phyloP scores from a whole-genome alignment of 2,329 filamentous ascomycete species.

The Coniochaeta prunicola region DNA sequence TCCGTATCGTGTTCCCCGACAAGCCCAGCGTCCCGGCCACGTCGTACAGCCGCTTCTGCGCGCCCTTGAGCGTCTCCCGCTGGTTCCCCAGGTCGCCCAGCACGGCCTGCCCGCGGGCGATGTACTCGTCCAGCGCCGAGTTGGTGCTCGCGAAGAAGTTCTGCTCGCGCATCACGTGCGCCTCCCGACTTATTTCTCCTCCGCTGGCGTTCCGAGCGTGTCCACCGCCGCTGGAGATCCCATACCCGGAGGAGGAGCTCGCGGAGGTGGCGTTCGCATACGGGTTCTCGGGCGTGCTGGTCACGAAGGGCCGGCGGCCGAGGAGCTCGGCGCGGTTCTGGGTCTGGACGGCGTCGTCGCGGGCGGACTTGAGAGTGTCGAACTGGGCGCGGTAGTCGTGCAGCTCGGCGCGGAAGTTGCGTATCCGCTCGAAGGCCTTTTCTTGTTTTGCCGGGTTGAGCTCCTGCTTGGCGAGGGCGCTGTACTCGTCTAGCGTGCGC shows the following conservation, averaged over 20 bases:
- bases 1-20: slow-evolving; percentile 92
- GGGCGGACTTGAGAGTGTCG: slow-evolving; percentile 66
- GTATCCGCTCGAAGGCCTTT: slow-evolving; percentile 79
- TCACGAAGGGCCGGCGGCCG: slow-evolving; percentile 76
- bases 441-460: slow-evolving; percentile 86
- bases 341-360: slow-evolving; percentile 64
- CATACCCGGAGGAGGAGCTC: slow-evolving; percentile 16
- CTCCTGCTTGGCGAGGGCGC: slow-evolving; percentile 76
- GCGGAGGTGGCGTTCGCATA: slow-evolving; percentile 55
- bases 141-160: slow-evolving; percentile 79
- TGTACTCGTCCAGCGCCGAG: slow-evolving; percentile 83
- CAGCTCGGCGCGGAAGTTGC: slow-evolving; percentile 78
- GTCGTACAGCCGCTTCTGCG: slow-evolving; percentile 82
- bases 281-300: slow-evolving; percentile 78
- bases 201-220: slow-evolving; percentile 34
- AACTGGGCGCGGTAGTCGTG: slow-evolving; percentile 72
- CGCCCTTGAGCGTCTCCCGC: slow-evolving; percentile 89
- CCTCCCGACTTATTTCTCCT: slow-evolving; percentile 54
- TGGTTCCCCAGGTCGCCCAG: slow-evolving; percentile 83
- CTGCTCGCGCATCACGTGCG: slow-evolving; percentile 82
- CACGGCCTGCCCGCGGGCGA: slow-evolving; percentile 85
- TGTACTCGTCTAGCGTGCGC: slow-evolving; percentile 90
- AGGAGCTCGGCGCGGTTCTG: slow-evolving; percentile 73
- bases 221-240: slow-evolving; percentile 10
- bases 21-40: slow-evolving; percentile 92